These are phyloP conservation scores for Aspergillus leporis DNA, from an alignment of 495 filamentous ascomycete genomes.

Conservation along the genomic window DNA sequence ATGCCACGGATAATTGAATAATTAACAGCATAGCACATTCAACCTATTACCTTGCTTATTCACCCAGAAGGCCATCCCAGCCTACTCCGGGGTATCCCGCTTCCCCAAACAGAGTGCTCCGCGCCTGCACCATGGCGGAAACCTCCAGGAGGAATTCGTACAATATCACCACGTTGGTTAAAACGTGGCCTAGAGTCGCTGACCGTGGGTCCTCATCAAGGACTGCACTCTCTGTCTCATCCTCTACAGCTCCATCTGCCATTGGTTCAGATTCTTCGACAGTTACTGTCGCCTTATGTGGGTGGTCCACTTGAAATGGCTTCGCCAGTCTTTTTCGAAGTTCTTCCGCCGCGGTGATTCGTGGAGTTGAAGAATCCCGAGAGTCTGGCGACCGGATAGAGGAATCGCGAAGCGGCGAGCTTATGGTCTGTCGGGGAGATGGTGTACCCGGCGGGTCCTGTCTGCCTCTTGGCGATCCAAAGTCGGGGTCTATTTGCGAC, in stretches of 20 bases:
- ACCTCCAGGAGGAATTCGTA: slow-evolving; percentile 88
- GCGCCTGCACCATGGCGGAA: slow-evolving; percentile 80
- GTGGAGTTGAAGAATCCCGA: slow-evolving; percentile 32
- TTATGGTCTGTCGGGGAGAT: slow-evolving; percentile 23
- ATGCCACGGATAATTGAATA: neutral
- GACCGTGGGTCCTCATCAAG: slow-evolving; percentile 25
- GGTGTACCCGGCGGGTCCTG: slow-evolving; percentile 10
- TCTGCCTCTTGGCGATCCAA: slow-evolving; percentile 23
- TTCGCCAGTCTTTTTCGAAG: slow-evolving; percentile 39
- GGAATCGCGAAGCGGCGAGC: slow-evolving; percentile 25
- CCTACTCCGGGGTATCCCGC: slow-evolving; percentile 53
- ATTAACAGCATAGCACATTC: neutral
- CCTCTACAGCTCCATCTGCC: slow-evolving; percentile 37
- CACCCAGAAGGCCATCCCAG: neutral
- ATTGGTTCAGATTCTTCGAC: slow-evolving; percentile 30
- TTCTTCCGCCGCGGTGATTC: slow-evolving; percentile 32
- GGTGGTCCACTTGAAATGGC: slow-evolving; percentile 31
- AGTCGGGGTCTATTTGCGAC: slow-evolving; percentile 13
- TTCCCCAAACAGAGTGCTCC: slow-evolving; percentile 84
- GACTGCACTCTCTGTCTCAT: slow-evolving; percentile 34
- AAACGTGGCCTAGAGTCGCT: slow-evolving; percentile 77
- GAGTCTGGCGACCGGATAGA: slow-evolving; percentile 28
- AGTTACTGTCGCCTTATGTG: slow-evolving; percentile 8
- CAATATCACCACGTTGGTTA: slow-evolving; percentile 64
- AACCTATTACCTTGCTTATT: neutral